Evolutionary conservation across 1,139 yeast species (phyloP), one percentile per base, ranked within the genome.

Genomic region (Scheffersomyces illinoinensis): DNA sequence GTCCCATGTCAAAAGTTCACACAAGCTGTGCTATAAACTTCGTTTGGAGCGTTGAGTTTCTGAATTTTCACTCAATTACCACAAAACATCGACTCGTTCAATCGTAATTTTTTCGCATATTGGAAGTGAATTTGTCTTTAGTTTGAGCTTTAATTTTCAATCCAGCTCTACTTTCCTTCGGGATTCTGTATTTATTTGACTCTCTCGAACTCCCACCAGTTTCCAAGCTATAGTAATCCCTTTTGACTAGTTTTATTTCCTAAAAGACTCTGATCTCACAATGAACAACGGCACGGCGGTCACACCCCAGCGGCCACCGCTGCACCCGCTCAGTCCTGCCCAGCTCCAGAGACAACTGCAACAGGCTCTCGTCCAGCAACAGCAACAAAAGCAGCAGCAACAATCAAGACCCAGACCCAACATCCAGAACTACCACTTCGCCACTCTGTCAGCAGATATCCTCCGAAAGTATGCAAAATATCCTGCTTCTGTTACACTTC

Each of bases 401-500:
- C 84, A 80, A 53, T 76, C 78, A 57, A 75, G 74, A 47, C 77
- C 81, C 62, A 72, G 82, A 55, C 69, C 72, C 21, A 71, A 69
- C 52, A 62, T 69, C 14, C 75, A 71, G 53, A 73, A 69, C 43
- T 86, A 84, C 66, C 83, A 85, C 55, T 89, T 89, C 69, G 87
- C 90, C 17, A 91, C 90, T 64, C 87, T 93, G 4, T 77, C 91
- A 12, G 90, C 86, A 61, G 91, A 89, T 54, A 82, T 95, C n/a
- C 76, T 95, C 64, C 84, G 85, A 61, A 93, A 93, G 70, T 93
- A 88, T 70, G 87, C 89, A 61, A 86, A 87, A 61, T 86, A 85
- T 62, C 91, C 96, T 6, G 91, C 98, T 12, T 90, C 97, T 53
- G 74, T 95, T 60, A 96, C 89, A 62, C 87, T 95, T 65, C 98